Percentiles rank a stretch among this genome's conserved stretches.
These are phyloP conservation scores for Pyrenula massariospora DNA, from an alignment of 495 filamentous ascomycete genomes.

Conservation along the genomic window DNA sequence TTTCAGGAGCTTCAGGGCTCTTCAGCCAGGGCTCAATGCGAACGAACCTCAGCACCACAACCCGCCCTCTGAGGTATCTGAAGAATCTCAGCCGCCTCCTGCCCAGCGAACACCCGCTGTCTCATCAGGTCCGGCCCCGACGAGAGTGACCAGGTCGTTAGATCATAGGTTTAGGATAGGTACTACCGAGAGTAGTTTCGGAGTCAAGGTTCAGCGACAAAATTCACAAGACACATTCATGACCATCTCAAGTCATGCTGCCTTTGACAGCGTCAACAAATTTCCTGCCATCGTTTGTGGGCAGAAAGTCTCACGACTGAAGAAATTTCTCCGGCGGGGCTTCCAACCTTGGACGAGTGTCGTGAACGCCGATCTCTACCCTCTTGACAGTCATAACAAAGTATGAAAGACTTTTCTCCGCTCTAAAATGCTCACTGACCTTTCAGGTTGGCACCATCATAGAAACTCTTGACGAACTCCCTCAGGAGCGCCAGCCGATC, in stretches of 20 bases:
- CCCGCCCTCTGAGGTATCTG: background rate
- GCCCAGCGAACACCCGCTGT: background rate
- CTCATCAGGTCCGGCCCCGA: background rate
- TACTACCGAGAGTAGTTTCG: background rate
- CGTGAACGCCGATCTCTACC: background rate
- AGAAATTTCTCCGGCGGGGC: background rate
- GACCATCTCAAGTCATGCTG: background rate
- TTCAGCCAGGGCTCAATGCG: background rate
- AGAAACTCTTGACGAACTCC: background rate
- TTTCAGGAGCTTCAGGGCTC: background rate
- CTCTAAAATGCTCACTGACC: background rate
- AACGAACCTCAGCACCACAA: background rate
- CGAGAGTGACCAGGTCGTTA: background rate
- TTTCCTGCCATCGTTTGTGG: background rate
- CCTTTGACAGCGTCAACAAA: background rate
- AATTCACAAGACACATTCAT: background rate
- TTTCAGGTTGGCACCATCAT: background rate
- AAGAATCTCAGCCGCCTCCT: background rate
- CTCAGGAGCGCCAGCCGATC: background rate
- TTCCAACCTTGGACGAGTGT: background rate
- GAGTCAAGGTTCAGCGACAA: background rate
- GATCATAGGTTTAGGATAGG: background rate
- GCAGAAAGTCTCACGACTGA: background rate
- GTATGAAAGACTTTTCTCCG: background rate
- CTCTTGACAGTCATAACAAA: background rate